Percentiles rank a stretch among this genome's conserved stretches.
Evolutionary conservation across 2,329 filamentous ascomycete species (phyloP).

Genomic region (Myriosclerotinia curreyana): DNA sequence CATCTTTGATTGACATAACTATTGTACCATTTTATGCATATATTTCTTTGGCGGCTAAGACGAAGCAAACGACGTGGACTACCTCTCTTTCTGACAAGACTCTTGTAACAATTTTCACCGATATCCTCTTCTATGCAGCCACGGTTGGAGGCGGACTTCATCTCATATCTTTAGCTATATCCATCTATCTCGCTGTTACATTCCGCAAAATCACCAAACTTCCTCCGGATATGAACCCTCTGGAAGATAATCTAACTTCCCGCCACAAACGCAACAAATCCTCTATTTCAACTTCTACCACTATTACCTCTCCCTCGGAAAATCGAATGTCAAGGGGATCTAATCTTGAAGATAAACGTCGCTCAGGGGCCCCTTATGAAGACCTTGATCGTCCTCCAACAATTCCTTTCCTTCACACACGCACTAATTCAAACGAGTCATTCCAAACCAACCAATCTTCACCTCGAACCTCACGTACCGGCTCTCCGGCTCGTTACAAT

Average conservation of each 20-base stretch:
- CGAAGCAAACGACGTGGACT: conserved; percentile 52
- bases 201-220: conserved; percentile 80
- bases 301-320: conserved; percentile 45
- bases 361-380: conserved; percentile 47
- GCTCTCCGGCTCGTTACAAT: conserved; percentile 56
- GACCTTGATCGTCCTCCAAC: conserved; percentile 50
- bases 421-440: conserved; percentile 60
- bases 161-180: conserved; percentile 64
- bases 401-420: conserved; percentile 79
- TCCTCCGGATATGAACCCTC: conserved; percentile 92
- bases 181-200: conserved; percentile 70
- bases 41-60: conserved; percentile 48
- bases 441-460: conserved; percentile 50
- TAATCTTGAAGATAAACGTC: conserved; percentile 44
- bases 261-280: conserved; percentile 76
- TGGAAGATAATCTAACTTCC: conserved; percentile 81
- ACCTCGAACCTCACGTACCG: conserved; percentile 52
- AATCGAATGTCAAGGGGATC: conserved; percentile 54
- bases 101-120: conserved; percentile 57
- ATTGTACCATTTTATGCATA: conserved; percentile 56
- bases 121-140: conserved; percentile 66
- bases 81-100: conserved; percentile 61
- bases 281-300: conserved; percentile 35
- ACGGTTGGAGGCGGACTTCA: conserved; percentile 66
- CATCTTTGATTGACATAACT: conserved; percentile 65